Evolutionary conservation across 2,329 filamentous ascomycete genomes (phyloP).

Genomic region (Rutstroemia sp.): DNA sequence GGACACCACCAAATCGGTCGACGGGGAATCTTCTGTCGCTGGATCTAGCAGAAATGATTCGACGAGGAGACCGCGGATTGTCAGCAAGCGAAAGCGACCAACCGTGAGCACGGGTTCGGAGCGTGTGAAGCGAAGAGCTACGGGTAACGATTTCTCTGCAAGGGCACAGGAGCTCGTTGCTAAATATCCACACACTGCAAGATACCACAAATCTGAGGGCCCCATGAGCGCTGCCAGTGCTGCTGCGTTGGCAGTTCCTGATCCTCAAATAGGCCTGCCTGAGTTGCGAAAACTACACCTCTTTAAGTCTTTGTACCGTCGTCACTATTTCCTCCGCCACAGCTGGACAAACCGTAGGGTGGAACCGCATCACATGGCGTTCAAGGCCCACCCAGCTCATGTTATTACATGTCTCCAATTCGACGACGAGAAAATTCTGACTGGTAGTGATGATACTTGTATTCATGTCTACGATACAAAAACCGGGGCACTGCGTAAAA

Average conservation of each 20-base stretch:
- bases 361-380: conserved; percentile 86
- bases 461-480: conserved; percentile 98
- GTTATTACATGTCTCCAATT: conserved; percentile 98
- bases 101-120: conserved; percentile 17
- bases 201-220: conserved; percentile 55
- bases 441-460: conserved; percentile 92
- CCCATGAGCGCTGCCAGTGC: conserved; percentile 81
- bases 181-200: conserved; percentile 16
- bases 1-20: conserved; percentile 40
- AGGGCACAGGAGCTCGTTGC: conserved; percentile 20
- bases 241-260: conserved; percentile 73
- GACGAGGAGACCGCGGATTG: conserved; percentile 20
- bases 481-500: conserved; percentile 76
- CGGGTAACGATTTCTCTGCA: conserved; percentile 22
- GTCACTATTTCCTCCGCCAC: conserved; percentile 82
- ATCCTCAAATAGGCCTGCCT: conserved; percentile 71
- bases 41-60: conserved; percentile 11
- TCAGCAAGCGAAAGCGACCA: conserved; percentile 29
- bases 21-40: conserved; percentile 37
- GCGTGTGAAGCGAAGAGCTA: conserved; percentile 27
- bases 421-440: conserved; percentile 95
- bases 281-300: conserved; percentile 79
- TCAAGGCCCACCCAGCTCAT: conserved; percentile 91
- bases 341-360: conserved; percentile 86
- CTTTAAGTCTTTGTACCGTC: conserved; percentile 92